phyloP scores from a whole-genome alignment of 106 monocot genomes.

The Triglochin maritima region DNA sequence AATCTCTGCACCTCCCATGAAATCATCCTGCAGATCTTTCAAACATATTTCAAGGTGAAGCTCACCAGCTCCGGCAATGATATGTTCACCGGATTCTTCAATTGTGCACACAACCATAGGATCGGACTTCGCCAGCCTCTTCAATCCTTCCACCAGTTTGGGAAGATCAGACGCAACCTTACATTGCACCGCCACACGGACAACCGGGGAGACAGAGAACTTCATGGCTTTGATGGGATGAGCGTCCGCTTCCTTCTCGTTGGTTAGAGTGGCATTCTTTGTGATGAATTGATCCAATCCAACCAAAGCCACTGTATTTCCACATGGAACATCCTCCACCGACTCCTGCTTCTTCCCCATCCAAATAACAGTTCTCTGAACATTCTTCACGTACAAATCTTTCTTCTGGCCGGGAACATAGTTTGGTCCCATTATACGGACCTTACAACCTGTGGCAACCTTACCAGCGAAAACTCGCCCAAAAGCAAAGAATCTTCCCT shows the following conservation, averaged over 20 bases:
- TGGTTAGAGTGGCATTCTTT: slow-evolving; percentile 43
- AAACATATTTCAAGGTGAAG: slow-evolving; percentile 44
- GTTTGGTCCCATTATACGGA: slow-evolving; percentile 41
- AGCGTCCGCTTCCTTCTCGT: slow-evolving; percentile 43
- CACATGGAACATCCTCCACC: slow-evolving; percentile 48
- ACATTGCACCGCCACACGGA: slow-evolving; percentile 41
- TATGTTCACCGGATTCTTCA: slow-evolving; percentile 43
- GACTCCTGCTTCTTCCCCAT: slow-evolving; percentile 49
- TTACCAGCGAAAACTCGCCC: slow-evolving; percentile 37
- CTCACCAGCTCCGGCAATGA: slow-evolving; percentile 38
- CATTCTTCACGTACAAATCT: slow-evolving; percentile 39
- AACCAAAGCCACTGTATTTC: slow-evolving; percentile 45
- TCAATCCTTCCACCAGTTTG: slow-evolving; percentile 40
- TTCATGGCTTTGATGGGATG: slow-evolving; percentile 44
- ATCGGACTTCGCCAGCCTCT: slow-evolving; percentile 40
- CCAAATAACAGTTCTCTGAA: slow-evolving; percentile 46
- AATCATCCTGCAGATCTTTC: slow-evolving; percentile 41
- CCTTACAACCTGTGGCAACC: slow-evolving; percentile 36
- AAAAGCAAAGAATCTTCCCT: slow-evolving; percentile 43
- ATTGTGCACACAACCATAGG: slow-evolving; percentile 39
- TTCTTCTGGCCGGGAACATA: slow-evolving; percentile 51
- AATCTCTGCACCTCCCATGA: slow-evolving; percentile 51
- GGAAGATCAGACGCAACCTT: slow-evolving; percentile 47
- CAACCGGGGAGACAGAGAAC: slow-evolving; percentile 45
- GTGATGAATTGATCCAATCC: slow-evolving; percentile 46